Evolutionary conservation across 345 rosid genomes (phyloP).

Genomic region (Acer campestre): DNA sequence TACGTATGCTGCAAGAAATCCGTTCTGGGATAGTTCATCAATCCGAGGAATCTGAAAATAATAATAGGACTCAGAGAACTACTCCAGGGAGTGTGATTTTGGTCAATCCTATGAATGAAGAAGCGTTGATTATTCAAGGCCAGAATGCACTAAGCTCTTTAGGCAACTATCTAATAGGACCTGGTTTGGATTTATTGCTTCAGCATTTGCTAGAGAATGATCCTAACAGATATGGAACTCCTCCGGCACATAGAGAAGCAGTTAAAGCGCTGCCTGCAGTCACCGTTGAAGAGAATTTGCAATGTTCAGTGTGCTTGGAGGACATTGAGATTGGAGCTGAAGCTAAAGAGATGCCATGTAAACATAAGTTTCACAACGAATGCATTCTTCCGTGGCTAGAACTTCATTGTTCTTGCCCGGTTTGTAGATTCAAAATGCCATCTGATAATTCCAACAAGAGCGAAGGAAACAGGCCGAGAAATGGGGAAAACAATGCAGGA

Average conservation of each 20-base stretch:
- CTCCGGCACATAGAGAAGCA: constrained; percentile 39
- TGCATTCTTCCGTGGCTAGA: constrained; percentile 67
- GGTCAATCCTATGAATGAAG: constrained; percentile 41
- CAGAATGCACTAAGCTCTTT: constrained; percentile 24
- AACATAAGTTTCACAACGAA: constrained; percentile 55
- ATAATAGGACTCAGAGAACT: constrained; percentile 15
- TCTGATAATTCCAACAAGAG: constrained; percentile 24
- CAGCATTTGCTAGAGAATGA: constrained; percentile 46
- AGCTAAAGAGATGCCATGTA: constrained; percentile 67
- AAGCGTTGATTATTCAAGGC: constrained; percentile 38
- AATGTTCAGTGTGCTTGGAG: constrained; percentile 58
- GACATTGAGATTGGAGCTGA: constrained; percentile 57
- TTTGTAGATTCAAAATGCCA: constrained; percentile 52
- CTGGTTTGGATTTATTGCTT: constrained; percentile 45
- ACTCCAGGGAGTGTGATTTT: constrained; percentile 27
- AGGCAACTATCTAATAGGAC: constrained; percentile 43
- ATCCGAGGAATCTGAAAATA: constrained; percentile 20
- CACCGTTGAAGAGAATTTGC: constrained; percentile 24
- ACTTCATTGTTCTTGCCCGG: constrained; percentile 64
- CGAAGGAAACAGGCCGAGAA: constrained; percentile 18
- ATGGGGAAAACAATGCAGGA: background rate
- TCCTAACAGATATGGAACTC: constrained; percentile 39
- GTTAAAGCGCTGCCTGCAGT: constrained; percentile 46
- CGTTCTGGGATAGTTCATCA: constrained; percentile 3
- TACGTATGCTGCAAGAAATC: constrained; percentile 32